Evolutionary conservation across 176 grass and related monocot genomes (phyloP), one percentile per base, ranked within the genome.

Genomic region (Musa itinerans): DNA sequence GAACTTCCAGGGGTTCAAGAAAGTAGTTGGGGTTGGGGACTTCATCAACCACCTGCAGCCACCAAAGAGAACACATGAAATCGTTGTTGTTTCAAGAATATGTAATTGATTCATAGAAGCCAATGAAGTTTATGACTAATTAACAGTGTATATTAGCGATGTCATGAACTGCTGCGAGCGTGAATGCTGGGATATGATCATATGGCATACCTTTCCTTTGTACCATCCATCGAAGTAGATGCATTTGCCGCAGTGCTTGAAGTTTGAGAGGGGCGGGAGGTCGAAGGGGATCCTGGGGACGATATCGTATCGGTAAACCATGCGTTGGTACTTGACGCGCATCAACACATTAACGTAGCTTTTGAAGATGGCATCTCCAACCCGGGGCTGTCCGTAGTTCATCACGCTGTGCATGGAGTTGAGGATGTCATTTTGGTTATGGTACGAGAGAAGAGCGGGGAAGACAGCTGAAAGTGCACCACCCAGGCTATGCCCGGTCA

Each of bases 401-500:
- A 75, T 22, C 1, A 93, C 82, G 48, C 26, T 3, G 57, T 25
- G 7, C 17, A 93, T 11, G 8, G 76, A 54, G 65, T 20, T 53
- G 1, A 93, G 63, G 59, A 97, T 3, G 58, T 89, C 94, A 0
- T 1, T 0, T 68, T 97, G 79, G 11, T 63, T 48, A 52, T 97
- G 94, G 70, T 87, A 2, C 9, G 81, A 75, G 0, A 97, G 87
- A 0, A 93, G 65, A 13, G 88, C 81, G 6, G 90, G 94, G 79
- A 97, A 93, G 50, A 93, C 8, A 12, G 81, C 71, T 13, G 90
- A 90, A 1, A 97, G 87, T 8, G 94, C 94, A 34, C 88, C 94
- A 19, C 94, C 94, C 22, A 97, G 81, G 88, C 90, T 91, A 76
- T 97, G 94, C 1, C 94, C 94, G 1, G 94, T 97, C 14, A 97